These are phyloP conservation scores for Spatholobus suberectus DNA, from an alignment of 306 rosid species.

Conservation along the genomic window DNA sequence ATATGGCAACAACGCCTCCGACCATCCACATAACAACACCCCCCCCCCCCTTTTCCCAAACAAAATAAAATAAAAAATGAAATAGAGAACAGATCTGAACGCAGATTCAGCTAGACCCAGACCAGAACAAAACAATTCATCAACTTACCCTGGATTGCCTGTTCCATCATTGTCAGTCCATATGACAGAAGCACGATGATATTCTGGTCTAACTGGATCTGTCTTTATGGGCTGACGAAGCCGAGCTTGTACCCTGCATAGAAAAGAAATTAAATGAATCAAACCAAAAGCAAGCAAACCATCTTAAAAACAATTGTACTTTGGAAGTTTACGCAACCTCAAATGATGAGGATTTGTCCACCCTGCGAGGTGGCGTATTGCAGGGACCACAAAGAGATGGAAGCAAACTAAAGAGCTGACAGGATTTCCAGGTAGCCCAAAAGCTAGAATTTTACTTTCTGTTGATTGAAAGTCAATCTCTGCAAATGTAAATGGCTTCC, in stretches of 20 bases:
- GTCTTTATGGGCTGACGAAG: conserved; percentile 67
- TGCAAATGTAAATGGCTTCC: conserved; percentile 89
- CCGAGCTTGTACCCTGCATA: conserved; percentile 75
- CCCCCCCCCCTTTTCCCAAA: too few relatives aligned
- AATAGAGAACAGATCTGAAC: conserved; percentile 10
- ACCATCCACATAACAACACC: background rate
- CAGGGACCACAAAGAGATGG: conserved; percentile 86
- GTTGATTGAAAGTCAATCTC: conserved; percentile 59
- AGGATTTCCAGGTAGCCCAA: conserved; percentile 97
- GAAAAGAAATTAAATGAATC: conserved; percentile 36
- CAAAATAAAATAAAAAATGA: background rate
- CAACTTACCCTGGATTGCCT: conserved; percentile 83
- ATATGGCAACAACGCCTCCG: background rate
- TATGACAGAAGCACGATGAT: conserved; percentile 70
- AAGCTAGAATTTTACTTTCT: conserved; percentile 70
- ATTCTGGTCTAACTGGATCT: conserved; percentile 78
- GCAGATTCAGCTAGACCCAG: conserved; percentile 6
- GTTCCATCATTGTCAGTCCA: conserved; percentile 91
- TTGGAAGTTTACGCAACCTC: conserved; percentile 61
- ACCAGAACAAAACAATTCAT: conserved; percentile 33
- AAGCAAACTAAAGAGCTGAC: conserved; percentile 88
- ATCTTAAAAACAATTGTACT: conserved; percentile 7
- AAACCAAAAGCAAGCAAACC: conserved; percentile 25
- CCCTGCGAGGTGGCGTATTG: conserved; percentile 82
- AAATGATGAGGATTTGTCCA: conserved; percentile 76